Evolutionary conservation across 2,329 filamentous ascomycete genomes (phyloP).

Genomic region (Colletotrichum melonis): DNA sequence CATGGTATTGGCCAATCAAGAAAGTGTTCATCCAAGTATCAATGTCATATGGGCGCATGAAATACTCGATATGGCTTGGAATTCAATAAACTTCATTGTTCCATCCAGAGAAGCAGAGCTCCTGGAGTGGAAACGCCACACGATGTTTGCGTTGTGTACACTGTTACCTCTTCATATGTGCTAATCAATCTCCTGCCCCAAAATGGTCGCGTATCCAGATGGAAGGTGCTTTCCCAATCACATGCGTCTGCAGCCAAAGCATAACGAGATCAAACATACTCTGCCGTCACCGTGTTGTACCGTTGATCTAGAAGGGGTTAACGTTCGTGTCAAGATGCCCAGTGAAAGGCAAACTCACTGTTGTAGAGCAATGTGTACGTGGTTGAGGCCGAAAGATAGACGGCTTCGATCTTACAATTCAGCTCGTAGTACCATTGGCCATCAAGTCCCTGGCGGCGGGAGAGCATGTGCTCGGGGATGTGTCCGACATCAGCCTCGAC

Average conservation of each 20-base stretch:
- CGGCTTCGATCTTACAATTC: conserved; percentile 52
- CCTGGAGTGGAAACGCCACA: not conserved
- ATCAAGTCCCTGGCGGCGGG: conserved; percentile 48
- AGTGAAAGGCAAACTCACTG: conserved; percentile 41
- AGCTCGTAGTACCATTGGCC: conserved; percentile 53
- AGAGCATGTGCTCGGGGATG: conserved; percentile 51
- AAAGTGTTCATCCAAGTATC: too few relatives aligned
- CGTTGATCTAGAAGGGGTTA: conserved; percentile 44
- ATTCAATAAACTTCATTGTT: too few relatives aligned
- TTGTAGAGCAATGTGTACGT: conserved; percentile 57
- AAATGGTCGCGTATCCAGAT: not conserved
- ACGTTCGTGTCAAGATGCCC: not conserved
- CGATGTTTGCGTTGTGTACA: not conserved
- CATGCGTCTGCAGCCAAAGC: too few relatives aligned
- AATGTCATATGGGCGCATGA: too few relatives aligned
- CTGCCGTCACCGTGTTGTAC: conserved; percentile 54
- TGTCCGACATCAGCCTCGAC: conserved; percentile 54
- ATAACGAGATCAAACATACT: conserved; percentile 48
- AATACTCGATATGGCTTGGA: too few relatives aligned
- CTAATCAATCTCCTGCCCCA: not conserved
- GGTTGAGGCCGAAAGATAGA: conserved; percentile 55
- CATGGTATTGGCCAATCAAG: too few relatives aligned
- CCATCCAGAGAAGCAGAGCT: not conserved
- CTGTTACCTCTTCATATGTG: not conserved
- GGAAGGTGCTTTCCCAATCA: too few relatives aligned